Conservation (phyloP, 371 early-diverging fungal species). For the Syncephalis fuscata region DNA sequence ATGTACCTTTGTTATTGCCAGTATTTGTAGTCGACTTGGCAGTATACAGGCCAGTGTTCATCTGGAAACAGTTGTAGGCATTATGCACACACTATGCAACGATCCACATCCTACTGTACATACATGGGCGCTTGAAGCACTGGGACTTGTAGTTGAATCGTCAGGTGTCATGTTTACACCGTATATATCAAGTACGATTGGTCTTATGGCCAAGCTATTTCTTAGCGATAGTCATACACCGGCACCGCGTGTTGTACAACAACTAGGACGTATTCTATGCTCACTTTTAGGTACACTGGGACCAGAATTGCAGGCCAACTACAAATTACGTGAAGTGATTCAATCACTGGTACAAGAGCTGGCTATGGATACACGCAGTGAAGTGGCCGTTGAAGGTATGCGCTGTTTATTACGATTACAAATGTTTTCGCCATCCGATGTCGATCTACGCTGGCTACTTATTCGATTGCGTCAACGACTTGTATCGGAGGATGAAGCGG, state of each 20-base stretch:
- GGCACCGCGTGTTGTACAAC: slow-evolving; percentile 25
- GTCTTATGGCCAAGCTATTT: slow-evolving; percentile 67
- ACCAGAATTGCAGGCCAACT: slow-evolving; percentile 69
- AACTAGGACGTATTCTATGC: slow-evolving; percentile 75
- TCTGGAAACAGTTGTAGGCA: slow-evolving; percentile 74
- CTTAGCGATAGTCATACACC: slow-evolving; percentile 77
- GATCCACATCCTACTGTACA: slow-evolving; percentile 91
- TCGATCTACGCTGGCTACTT: slow-evolving; percentile 46
- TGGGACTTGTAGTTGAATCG: slow-evolving; percentile 76
- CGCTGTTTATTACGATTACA: slow-evolving; percentile 76
- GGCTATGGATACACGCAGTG: slow-evolving; percentile 53
- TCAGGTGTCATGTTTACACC: slow-evolving; percentile 84
- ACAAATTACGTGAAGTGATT: slow-evolving; percentile 58
- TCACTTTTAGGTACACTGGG: slow-evolving; percentile 82
- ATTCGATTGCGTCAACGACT: slow-evolving; percentile 43
- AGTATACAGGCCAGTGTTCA: slow-evolving; percentile 78
- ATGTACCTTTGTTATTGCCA: slow-evolving; percentile 74
- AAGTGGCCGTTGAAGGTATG: slow-evolving; percentile 72
- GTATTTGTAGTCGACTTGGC: slow-evolving; percentile 65
- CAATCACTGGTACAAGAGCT: slow-evolving; percentile 59
- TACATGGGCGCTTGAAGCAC: slow-evolving; percentile 77
- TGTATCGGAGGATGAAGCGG: neutral
- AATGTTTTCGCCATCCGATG: slow-evolving; percentile 66
- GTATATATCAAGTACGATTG: slow-evolving; percentile 73
- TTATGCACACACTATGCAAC: slow-evolving; percentile 72